Evolutionary conservation across 129 eudicot genomes (phyloP).

Genomic region (Tanacetum coccineum): DNA sequence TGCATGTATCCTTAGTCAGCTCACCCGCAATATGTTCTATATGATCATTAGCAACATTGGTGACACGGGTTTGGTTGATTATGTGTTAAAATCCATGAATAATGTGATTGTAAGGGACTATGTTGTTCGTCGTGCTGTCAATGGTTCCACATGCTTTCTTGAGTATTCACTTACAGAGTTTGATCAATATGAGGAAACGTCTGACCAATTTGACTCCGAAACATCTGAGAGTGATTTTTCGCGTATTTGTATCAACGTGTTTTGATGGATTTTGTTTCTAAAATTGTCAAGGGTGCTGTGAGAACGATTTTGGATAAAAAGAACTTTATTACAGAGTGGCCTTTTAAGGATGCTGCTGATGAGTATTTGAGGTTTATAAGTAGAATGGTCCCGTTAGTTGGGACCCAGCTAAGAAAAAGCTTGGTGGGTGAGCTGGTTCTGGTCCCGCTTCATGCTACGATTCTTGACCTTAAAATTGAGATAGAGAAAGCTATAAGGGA

Average conservation of each 20-base stretch:
- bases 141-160: slow-evolving; percentile 47
- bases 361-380: slow-evolving; percentile 56
- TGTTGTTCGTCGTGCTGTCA: slow-evolving; percentile 51
- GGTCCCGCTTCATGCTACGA: too few relatives aligned
- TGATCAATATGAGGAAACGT: slow-evolving; percentile 13
- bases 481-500: too few relatives aligned
- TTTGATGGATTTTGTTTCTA: slow-evolving; percentile 45
- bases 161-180: slow-evolving; percentile 62
- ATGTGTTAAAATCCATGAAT: too few relatives aligned
- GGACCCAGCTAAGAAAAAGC: too few relatives aligned
- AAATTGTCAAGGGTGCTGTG: too few relatives aligned
- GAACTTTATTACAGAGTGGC: slow-evolving; percentile 71
- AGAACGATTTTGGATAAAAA: too few relatives aligned
- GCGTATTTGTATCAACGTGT: slow-evolving; percentile 41
- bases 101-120: slow-evolving; percentile 65
- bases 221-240: slow-evolving; percentile 32
- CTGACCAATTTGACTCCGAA: slow-evolving; percentile 12
- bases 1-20: too few relatives aligned
- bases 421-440: too few relatives aligned
- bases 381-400: slow-evolving; percentile 29
- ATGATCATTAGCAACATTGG: too few relatives aligned
- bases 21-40: too few relatives aligned
- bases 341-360: slow-evolving; percentile 52
- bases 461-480: too few relatives aligned
- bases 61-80: too few relatives aligned